Percentiles rank a stretch among this genome's conserved stretches.
Evolutionary conservation across 352 stramenopile species (phyloP).

Genomic region (Phytophthora ohioensis): DNA sequence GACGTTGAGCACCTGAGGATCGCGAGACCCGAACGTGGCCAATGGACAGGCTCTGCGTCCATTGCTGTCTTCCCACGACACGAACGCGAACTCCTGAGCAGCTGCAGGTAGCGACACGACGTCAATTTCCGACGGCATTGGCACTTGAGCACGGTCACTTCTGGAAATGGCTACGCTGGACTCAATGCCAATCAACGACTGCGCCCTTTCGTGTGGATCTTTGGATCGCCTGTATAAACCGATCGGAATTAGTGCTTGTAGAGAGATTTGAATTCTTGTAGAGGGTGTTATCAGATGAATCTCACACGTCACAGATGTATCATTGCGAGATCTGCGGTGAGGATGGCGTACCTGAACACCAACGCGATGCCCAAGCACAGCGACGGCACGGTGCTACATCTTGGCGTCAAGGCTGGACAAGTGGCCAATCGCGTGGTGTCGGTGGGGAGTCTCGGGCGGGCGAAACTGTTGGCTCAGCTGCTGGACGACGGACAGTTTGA

Average conservation of each 20-base stretch:
- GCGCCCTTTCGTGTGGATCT: constrained; percentile 55
- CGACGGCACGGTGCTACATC: constrained; percentile 55
- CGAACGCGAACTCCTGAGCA: constrained; percentile 54
- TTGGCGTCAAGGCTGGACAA: constrained; percentile 51
- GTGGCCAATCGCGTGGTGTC: constrained; percentile 61
- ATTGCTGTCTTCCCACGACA: constrained; percentile 59
- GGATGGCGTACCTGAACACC: constrained; percentile 56
- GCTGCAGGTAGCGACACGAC: constrained; percentile 10
- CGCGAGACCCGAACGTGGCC: constrained; percentile 63
- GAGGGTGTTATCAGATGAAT: constrained; percentile 3
- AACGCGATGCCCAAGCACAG: constrained; percentile 53
- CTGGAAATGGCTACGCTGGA: not conserved
- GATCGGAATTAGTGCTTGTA: constrained; percentile 23
- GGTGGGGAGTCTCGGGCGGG: constrained; percentile 52
- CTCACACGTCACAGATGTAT: constrained; percentile 13
- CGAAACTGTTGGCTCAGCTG: constrained; percentile 41
- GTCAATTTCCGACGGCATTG: constrained; percentile 4
- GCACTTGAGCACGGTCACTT: not conserved
- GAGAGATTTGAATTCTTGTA: constrained; percentile 1
- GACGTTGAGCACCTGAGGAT: constrained; percentile 29
- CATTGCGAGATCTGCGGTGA: not conserved
- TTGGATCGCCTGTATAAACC: constrained; percentile 32
- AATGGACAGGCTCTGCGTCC: constrained; percentile 61
- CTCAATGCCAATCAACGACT: constrained; percentile 26
- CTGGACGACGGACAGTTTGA: constrained; percentile 41